Percentiles rank a stretch among this genome's conserved stretches.
Conservation (phyloP, 73 alveolate genomes). For the Paramecium tetraurelia region DNA sequence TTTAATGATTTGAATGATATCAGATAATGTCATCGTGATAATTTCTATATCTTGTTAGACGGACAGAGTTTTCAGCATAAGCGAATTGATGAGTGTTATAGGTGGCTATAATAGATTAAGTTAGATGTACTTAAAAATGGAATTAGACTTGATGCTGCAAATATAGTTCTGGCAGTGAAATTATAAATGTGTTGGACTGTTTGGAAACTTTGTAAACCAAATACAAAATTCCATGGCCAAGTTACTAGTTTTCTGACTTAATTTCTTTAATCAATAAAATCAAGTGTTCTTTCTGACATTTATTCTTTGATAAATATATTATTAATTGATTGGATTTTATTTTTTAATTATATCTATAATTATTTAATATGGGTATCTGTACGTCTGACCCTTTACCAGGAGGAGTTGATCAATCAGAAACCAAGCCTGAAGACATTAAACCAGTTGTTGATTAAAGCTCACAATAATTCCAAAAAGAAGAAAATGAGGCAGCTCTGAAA, state of each 20-base stretch:
- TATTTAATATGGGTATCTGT: background rate
- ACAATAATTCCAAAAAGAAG: background rate
- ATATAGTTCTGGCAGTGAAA: background rate
- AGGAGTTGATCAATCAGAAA: background rate
- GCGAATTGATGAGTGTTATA: background rate
- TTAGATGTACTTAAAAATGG: background rate
- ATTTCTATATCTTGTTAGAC: background rate
- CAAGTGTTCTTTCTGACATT: background rate
- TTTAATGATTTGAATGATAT: background rate
- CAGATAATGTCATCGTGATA: background rate
- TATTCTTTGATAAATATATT: background rate
- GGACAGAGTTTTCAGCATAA: background rate
- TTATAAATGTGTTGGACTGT: background rate
- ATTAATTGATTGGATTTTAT: background rate
- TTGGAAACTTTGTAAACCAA: background rate
- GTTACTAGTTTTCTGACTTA: background rate
- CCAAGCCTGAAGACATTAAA: background rate
- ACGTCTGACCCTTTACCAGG: background rate
- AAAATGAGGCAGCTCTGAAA: background rate
- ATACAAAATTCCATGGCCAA: conserved; percentile 14
- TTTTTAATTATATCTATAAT: background rate
- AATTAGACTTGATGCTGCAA: background rate
- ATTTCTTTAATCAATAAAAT: background rate
- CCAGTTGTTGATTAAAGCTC: background rate
- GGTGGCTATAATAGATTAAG: background rate